Percentiles rank a stretch among this genome's conserved stretches.
phyloP scores from a whole-genome alignment of 352 stramenopile genomes.

The Phytophthora boehmeriae region DNA sequence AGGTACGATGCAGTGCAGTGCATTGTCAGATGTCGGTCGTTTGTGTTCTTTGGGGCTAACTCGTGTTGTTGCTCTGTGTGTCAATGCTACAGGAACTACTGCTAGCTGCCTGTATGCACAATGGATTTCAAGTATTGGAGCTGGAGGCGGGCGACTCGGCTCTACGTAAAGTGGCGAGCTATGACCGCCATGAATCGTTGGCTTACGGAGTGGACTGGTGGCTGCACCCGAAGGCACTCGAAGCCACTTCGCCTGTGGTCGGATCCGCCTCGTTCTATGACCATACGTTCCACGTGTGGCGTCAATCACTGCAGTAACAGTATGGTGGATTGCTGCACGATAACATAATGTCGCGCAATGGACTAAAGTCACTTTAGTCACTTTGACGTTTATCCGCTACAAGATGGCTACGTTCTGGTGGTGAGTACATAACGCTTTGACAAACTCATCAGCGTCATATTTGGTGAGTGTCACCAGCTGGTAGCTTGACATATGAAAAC shows the following conservation, averaged over 20 bases:
- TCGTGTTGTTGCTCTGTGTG: slow-evolving; percentile 2
- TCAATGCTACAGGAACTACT: slow-evolving; percentile 56
- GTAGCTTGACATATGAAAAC: too few species aligned
- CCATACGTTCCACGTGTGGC: slow-evolving; percentile 78
- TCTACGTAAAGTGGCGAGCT: slow-evolving; percentile 36
- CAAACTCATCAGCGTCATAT: too few species aligned
- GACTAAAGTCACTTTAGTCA: too few species aligned
- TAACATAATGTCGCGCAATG: too few species aligned
- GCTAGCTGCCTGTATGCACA: slow-evolving; percentile 86
- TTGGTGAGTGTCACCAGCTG: too few species aligned
- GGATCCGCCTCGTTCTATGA: slow-evolving; percentile 88
- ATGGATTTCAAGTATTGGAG: slow-evolving; percentile 81
- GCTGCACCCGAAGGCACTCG: slow-evolving; percentile 45
- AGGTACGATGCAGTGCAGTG: slow-evolving; percentile 40
- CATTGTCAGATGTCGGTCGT: not conserved
- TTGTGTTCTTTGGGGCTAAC: too few species aligned
- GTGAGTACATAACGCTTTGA: not conserved
- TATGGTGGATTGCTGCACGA: too few species aligned
- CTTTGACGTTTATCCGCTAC: slow-evolving; percentile 9
- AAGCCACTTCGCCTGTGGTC: slow-evolving; percentile 48
- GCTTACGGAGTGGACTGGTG: slow-evolving; percentile 89
- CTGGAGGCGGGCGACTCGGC: slow-evolving; percentile 7
- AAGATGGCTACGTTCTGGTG: slow-evolving; percentile 20
- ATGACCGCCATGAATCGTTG: slow-evolving; percentile 76
- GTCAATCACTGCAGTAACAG: slow-evolving; percentile 13